Evolutionary conservation across 768 basidiomycete genomes (phyloP).

Genomic region (Psilocybe cubensis): DNA sequence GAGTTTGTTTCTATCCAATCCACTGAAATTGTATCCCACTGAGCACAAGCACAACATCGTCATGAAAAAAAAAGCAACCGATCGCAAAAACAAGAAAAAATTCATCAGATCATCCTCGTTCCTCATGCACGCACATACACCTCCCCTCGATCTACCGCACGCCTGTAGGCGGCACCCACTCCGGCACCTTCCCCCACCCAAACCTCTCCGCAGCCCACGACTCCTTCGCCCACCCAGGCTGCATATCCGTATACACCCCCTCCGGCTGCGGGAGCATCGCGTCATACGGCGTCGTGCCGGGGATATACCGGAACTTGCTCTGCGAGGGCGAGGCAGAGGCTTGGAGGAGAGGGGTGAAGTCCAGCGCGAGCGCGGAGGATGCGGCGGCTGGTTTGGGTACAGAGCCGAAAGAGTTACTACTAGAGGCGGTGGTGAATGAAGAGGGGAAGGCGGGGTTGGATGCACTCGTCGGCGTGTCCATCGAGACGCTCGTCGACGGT

Average conservation of each 20-base stretch:
- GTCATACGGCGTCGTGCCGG: slow-evolving; percentile 60
- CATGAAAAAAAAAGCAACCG: too few relatives aligned
- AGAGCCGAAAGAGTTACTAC: too few relatives aligned
- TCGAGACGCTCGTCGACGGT: neutral
- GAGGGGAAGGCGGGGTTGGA: slow-evolving; percentile 10
- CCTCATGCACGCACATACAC: too few relatives aligned
- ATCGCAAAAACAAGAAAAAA: too few relatives aligned
- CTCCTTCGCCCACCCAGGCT: slow-evolving; percentile 53
- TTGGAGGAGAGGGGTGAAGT: neutral
- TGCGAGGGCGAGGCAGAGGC: neutral
- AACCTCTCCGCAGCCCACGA: slow-evolving; percentile 63
- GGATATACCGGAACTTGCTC: slow-evolving; percentile 36
- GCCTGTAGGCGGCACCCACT: slow-evolving; percentile 72
- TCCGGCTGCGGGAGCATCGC: slow-evolving; percentile 54
- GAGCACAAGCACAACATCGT: too few relatives aligned
- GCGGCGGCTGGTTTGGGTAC: slow-evolving; percentile 6
- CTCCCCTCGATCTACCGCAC: too few relatives aligned
- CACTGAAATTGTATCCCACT: too few relatives aligned
- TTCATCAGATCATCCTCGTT: too few relatives aligned
- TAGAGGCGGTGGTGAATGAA: too few relatives aligned
- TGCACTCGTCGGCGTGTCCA: neutral
- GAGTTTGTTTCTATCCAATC: too few relatives aligned
- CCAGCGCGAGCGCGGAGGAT: neutral
- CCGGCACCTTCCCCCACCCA: slow-evolving; percentile 70
- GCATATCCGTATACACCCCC: slow-evolving; percentile 58